Conservation (phyloP, 768 basidiomycete species). For the Lactarius pseudohatsudake region DNA sequence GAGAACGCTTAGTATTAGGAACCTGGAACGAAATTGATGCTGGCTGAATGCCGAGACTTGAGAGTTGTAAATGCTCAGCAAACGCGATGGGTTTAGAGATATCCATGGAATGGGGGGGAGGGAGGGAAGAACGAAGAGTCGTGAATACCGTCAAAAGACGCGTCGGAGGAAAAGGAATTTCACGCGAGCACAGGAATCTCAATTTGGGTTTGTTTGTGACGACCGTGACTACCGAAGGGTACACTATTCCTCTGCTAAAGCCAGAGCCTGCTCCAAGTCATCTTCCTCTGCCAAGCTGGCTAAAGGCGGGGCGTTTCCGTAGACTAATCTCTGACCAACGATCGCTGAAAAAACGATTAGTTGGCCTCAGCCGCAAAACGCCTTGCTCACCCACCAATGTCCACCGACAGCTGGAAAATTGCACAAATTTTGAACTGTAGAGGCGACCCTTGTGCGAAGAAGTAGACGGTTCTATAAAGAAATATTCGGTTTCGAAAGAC, state of each 20-base stretch:
- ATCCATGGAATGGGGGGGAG: conserved; percentile 34
- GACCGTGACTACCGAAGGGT: too few species aligned
- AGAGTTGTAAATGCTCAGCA: conserved; percentile 91
- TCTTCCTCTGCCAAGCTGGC: conserved; percentile 52
- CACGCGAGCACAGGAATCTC: neutral
- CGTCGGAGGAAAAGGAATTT: conserved; percentile 16
- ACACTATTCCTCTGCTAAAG: conserved; percentile 54
- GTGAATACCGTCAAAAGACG: conserved; percentile 20
- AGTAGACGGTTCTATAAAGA: conserved; percentile 64
- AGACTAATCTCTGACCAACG: conserved; percentile 67
- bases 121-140: conserved; percentile 21
- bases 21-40: conserved; percentile 97
- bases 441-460: conserved; percentile 70
- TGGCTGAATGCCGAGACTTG: conserved; percentile 93
- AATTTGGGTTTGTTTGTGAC: conserved; percentile 30
- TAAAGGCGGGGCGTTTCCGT: conserved; percentile 67
- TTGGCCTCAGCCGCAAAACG: conserved; percentile 14
- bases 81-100: conserved; percentile 77
- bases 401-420: conserved; percentile 79
- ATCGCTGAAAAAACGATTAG: conserved; percentile 51
- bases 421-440: conserved; percentile 83
- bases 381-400: conserved; percentile 54
- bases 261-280: conserved; percentile 73
- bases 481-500: neutral
- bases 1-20: conserved; percentile 35